A percentile compares a stretch with the other conserved stretches of the same genome.
Evolutionary conservation across 371 early-diverging fungal species (phyloP).

Genomic region (Mortierella sp.): DNA sequence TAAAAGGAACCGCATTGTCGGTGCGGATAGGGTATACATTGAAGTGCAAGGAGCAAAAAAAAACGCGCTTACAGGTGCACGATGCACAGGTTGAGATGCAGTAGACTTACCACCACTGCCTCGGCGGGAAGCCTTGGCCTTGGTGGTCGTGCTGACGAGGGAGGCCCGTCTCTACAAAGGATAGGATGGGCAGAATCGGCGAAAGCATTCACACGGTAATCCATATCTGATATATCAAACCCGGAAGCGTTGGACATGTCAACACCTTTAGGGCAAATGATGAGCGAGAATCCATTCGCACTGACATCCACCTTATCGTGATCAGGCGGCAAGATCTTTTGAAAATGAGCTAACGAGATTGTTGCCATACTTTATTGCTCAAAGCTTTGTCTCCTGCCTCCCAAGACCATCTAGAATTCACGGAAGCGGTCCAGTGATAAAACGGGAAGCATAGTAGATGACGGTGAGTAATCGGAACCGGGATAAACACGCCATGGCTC

Average conservation of each 20-base stretch:
- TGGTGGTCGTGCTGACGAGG: constrained; percentile 24
- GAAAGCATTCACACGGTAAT: constrained; percentile 32
- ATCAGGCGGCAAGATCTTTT: constrained; percentile 31
- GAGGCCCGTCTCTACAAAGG: no score
- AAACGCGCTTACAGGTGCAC: no score
- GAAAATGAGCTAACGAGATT: constrained; percentile 27
- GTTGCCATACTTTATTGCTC: constrained; percentile 14
- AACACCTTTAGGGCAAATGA: constrained; percentile 15
- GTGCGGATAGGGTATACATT: no score
- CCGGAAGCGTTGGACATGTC: constrained; percentile 22
- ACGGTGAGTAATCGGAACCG: not conserved
- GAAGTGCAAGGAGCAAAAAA: no score
- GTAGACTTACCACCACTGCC: no score
- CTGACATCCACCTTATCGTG: constrained; percentile 49
- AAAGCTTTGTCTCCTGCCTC: constrained; percentile 9
- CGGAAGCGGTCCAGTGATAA: not conserved
- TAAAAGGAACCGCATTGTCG: no score
- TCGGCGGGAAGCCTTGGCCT: constrained; percentile 24
- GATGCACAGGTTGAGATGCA: no score
- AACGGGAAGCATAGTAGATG: no score
- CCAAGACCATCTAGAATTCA: not conserved
- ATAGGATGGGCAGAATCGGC: constrained; percentile 31
- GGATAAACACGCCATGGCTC: no score
- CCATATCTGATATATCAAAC: constrained; percentile 25
- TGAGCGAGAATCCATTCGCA: constrained; percentile 32